Percentiles rank a stretch among this genome's conserved stretches.
These are phyloP conservation scores for Camellia oleifera DNA, from an alignment of 179 eudicot species.

Conservation along the genomic window DNA sequence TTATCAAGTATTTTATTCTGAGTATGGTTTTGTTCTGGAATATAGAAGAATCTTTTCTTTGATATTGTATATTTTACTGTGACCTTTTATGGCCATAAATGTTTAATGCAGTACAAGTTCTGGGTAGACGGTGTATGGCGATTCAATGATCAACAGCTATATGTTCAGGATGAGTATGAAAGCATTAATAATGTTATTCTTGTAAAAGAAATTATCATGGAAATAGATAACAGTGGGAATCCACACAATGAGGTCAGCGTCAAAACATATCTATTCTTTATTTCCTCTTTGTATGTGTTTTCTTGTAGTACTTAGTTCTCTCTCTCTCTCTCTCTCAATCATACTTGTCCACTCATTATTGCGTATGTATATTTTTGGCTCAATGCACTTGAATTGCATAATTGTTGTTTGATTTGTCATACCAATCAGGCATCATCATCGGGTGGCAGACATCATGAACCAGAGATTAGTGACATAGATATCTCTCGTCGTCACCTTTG, in stretches of 20 bases:
- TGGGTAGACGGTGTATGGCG: conserved; percentile 47
- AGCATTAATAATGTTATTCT: conserved; percentile 23
- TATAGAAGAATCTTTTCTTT: not conserved
- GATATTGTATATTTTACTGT: not conserved
- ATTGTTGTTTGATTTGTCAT: conserved; percentile 9
- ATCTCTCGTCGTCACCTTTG: conserved; percentile 27
- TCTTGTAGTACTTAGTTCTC: not conserved
- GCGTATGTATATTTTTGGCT: not conserved
- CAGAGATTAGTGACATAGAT: conserved; percentile 23
- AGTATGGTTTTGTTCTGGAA: not conserved
- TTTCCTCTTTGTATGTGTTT: not conserved
- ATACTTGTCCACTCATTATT: not conserved
- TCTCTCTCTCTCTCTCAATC: too few relatives aligned
- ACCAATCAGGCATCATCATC: conserved; percentile 36
- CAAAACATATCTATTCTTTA: not conserved
- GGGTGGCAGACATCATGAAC: conserved; percentile 11
- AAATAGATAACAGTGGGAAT: conserved; percentile 8
- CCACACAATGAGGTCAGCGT: conserved; percentile 16
- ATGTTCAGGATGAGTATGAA: conserved; percentile 36
- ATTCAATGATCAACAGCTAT: conserved; percentile 25
- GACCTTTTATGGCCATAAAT: not conserved
- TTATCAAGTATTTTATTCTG: not conserved
- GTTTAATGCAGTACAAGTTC: conserved; percentile 41
- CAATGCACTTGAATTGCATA: conserved; percentile 12
- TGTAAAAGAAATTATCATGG: conserved; percentile 26